Evolutionary conservation across 148 eudicot genomes (phyloP).

Genomic region (Salicornia ramosissima): DNA sequence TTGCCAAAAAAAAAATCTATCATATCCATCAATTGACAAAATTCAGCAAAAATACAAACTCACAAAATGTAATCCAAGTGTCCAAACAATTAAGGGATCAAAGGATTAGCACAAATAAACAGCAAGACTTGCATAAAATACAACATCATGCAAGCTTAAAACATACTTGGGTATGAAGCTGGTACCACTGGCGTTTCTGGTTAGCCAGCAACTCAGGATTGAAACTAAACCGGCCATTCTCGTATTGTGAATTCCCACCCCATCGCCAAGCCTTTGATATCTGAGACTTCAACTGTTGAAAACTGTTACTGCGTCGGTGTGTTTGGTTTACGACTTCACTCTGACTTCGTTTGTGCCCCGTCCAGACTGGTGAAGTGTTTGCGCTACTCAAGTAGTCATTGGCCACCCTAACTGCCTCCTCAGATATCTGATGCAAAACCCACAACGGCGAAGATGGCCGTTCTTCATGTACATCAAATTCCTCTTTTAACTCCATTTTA

Average conservation of each 20-base stretch:
- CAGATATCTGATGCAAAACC: slow-evolving; percentile 61
- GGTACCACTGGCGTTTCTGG: slow-evolving; percentile 99
- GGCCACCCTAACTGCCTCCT: slow-evolving; percentile 65
- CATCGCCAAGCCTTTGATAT: slow-evolving; percentile 71
- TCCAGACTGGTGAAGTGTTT: slow-evolving; percentile 33
- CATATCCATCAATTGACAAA: neutral
- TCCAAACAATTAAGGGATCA: neutral
- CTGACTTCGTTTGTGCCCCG: slow-evolving; percentile 50
- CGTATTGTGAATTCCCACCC: slow-evolving; percentile 57
- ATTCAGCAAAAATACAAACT: neutral
- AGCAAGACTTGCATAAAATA: neutral
- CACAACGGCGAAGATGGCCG: slow-evolving; percentile 45
- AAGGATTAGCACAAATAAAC: neutral
- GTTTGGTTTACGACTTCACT: slow-evolving; percentile 46
- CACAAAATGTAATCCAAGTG: neutral
- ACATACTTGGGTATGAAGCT: slow-evolving; percentile 67
- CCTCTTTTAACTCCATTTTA: slow-evolving; percentile 49
- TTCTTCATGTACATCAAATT: slow-evolving; percentile 37
- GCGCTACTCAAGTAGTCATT: slow-evolving; percentile 47
- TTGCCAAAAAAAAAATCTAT: too few species aligned
- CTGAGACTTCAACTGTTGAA: slow-evolving; percentile 61
- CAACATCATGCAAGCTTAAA: neutral
- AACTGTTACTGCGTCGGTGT: slow-evolving; percentile 41
- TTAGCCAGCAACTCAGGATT: slow-evolving; percentile 85
- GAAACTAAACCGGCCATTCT: slow-evolving; percentile 40